phyloP scores from a whole-genome alignment of 495 filamentous ascomycete species.

The Usnea hakonensis region DNA sequence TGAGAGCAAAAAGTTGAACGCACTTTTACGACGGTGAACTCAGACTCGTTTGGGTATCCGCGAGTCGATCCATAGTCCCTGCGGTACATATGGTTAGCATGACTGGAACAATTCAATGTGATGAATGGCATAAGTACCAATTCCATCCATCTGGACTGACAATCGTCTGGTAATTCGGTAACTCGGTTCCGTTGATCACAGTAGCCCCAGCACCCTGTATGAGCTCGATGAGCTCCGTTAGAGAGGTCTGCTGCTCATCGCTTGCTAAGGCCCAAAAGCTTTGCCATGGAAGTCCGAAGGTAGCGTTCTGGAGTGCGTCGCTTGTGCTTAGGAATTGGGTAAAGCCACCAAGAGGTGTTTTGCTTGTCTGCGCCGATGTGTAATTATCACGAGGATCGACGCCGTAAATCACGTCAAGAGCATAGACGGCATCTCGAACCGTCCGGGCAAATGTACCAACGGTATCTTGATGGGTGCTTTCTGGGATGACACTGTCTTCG shows the following conservation, averaged over 20 bases:
- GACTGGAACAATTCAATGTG: neutral
- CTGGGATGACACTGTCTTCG: conserved; percentile 51
- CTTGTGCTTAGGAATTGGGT: conserved; percentile 46
- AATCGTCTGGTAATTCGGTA: conserved; percentile 52
- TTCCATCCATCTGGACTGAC: conserved; percentile 59
- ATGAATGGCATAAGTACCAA: conserved; percentile 35
- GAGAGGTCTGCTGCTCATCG: conserved; percentile 41
- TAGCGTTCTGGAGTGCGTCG: conserved; percentile 48
- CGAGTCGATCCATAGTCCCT: conserved; percentile 53
- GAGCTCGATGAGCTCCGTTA: conserved; percentile 46
- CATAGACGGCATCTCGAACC: conserved; percentile 58
- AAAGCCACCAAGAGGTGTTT: conserved; percentile 49
- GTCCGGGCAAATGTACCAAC: conserved; percentile 59
- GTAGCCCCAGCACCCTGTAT: conserved; percentile 55
- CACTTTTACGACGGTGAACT: conserved; percentile 59
- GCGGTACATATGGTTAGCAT: neutral
- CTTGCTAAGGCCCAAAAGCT: conserved; percentile 57
- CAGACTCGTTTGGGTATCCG: conserved; percentile 59
- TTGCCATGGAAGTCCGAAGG: conserved; percentile 63
- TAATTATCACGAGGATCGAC: conserved; percentile 52
- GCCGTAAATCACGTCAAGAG: conserved; percentile 59
- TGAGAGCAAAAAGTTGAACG: too few relatives aligned
- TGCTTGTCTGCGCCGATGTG: conserved; percentile 47
- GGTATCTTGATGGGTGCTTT: conserved; percentile 57
- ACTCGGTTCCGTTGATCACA: conserved; percentile 62